These are phyloP conservation scores for Debaryomycetaceae sp. DNA, from an alignment of 1,139 yeast species.

Conservation along the genomic window DNA sequence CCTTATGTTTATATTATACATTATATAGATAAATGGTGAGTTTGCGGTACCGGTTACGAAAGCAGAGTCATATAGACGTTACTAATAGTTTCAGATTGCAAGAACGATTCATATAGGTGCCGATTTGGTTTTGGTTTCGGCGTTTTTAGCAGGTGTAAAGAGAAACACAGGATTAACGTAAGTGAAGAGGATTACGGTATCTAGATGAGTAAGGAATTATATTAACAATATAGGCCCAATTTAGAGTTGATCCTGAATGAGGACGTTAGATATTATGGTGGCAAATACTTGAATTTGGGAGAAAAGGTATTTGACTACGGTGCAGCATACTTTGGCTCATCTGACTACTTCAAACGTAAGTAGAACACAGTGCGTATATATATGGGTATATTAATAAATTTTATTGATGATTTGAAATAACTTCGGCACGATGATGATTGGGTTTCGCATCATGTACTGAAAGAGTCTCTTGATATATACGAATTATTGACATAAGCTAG, in stretches of 20 bases:
- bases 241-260: conserved; percentile 32
- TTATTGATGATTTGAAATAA: too few species aligned
- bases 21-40: not conserved
- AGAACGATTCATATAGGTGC: conserved; percentile 63
- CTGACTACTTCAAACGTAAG: conserved; percentile 68
- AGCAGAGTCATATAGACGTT: not conserved
- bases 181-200: conserved; percentile 13
- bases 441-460: not conserved
- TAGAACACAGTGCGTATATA: not conserved
- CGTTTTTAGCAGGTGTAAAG: conserved; percentile 85
- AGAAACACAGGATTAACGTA: conserved; percentile 79
- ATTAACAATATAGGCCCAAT: conserved; percentile 22
- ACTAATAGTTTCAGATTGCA: conserved; percentile 32
- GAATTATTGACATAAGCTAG: not conserved
- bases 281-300: conserved; percentile 77
- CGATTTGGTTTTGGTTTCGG: conserved; percentile 75
- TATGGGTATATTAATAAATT: not conserved
- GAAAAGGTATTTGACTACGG: conserved; percentile 76
- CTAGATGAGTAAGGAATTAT: not conserved
- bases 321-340: conserved; percentile 67
- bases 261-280: conserved; percentile 56
- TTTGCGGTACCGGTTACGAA: not conserved
- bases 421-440: too few species aligned
- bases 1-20: too few species aligned
- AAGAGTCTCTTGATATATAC: not conserved